Base-by-base conservation (phyloP, 257 asterid species). In the Agastache rugosa region DNA sequence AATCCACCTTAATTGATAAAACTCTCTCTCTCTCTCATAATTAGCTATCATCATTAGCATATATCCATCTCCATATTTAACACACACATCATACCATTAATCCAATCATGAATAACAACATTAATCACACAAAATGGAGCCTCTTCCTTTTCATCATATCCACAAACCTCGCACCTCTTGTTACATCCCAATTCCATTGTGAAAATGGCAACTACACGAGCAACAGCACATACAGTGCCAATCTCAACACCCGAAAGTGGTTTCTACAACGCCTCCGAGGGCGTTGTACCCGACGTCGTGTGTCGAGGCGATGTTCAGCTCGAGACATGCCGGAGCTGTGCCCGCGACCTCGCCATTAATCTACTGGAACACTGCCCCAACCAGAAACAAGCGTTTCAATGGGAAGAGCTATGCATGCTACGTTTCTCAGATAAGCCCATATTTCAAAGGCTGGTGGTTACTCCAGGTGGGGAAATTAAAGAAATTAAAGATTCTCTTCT, bases 261-360 rank as follows among this genome's bases (percentile, higher is more conserved):
- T 23, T 56, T 56, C 63, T 25, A 56, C 63, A 56, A 22, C 9
- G 63, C 63, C 63, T 56, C 63, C 37, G 63, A 8, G 16, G 63
- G 63, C 37, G 63, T 5, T 12, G 37, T n/a, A 1, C 16, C 29
- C 63, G 63, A 23, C 63, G 16, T 56, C n/a, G 35, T 23, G 37
- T 56, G 63, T 8, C 34, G 66, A 6, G 66, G 66, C 5, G 66
- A 60, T 8, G 12, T 60, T 12, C 66, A 4, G 45, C 66, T 31
- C 22, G 66, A 60, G 17, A 29, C 66, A 0, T 60, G 66, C 8
- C 66, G 45, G 8, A 15, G 17, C 11, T 60, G 66, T 15, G 44
- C 10, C 10, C 66, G 39, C 0, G 7, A 5, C n/a, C 12, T 35
- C 44, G 37, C 66, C 11, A 8, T 5, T 5, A 10, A 60, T 0